These are phyloP conservation scores for Citrus maxima DNA, from an alignment of 345 rosid species.

Conservation along the genomic window DNA sequence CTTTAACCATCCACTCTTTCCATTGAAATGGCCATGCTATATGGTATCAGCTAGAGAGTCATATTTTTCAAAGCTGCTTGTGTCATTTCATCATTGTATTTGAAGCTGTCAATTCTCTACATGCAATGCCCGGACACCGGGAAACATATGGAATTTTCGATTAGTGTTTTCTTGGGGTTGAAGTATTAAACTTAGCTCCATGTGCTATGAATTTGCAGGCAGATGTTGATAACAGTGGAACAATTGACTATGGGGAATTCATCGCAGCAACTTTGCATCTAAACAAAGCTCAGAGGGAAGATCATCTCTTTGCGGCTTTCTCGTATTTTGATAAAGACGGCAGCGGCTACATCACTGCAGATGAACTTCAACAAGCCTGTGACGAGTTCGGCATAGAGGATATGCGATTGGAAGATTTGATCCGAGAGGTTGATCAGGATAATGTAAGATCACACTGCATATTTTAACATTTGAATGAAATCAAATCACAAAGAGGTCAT, in stretches of 20 bases:
- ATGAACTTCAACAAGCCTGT: constrained; percentile 71
- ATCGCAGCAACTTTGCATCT: constrained; percentile 64
- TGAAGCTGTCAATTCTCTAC: not conserved
- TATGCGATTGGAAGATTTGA: constrained; percentile 49
- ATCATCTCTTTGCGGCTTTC: constrained; percentile 57
- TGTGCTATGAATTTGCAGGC: constrained; percentile 42
- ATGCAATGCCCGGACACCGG: not conserved
- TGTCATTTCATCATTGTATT: not conserved
- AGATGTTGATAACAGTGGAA: constrained; percentile 63
- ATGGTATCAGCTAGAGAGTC: not conserved
- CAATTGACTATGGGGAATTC: constrained; percentile 76
- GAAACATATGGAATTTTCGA: not conserved
- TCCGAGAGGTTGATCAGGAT: constrained; percentile 63
- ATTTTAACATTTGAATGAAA: not conserved
- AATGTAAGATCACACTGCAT: constrained; percentile 44
- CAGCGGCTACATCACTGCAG: constrained; percentile 65
- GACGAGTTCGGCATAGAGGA: constrained; percentile 57
- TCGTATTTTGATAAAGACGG: constrained; percentile 69
- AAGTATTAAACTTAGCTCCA: not conserved
- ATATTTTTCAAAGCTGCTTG: no score
- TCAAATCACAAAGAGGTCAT: not conserved
- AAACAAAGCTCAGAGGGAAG: constrained; percentile 56
- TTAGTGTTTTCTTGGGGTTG: not conserved
- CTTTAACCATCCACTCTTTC: not conserved
- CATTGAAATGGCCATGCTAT: not conserved